phyloP scores from a whole-genome alignment of 768 basidiomycete species.

The Exidia glandulosa region DNA sequence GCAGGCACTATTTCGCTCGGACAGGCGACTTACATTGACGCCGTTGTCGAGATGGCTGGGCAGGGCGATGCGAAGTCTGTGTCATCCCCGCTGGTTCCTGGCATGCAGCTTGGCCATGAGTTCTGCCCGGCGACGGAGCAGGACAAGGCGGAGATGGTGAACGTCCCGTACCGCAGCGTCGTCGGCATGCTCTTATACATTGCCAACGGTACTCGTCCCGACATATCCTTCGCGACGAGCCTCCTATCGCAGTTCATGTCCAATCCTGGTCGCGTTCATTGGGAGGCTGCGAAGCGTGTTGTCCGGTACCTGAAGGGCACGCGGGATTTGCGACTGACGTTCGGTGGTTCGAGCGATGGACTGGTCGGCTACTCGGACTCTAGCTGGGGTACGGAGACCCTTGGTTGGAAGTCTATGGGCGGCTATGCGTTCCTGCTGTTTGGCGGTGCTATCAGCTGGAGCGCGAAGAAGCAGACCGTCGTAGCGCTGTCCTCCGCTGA shows the following conservation, averaged over 20 bases:
- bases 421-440: slow-evolving; percentile 20
- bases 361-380: slow-evolving; percentile 14
- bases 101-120: neutral
- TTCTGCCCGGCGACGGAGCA: neutral
- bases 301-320: slow-evolving; percentile 7
- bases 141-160: neutral
- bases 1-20: slow-evolving; percentile 2
- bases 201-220: slow-evolving; percentile 6
- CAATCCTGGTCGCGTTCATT: slow-evolving; percentile 10
- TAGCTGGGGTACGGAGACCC: slow-evolving; percentile 17
- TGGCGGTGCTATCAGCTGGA: slow-evolving; percentile 15
- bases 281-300: slow-evolving; percentile 8
- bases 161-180: slow-evolving; percentile 12
- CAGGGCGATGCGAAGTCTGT: too few species aligned
- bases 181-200: slow-evolving; percentile 22
- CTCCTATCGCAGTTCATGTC: slow-evolving; percentile 14
- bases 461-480: slow-evolving; percentile 14
- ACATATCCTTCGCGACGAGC: slow-evolving; percentile 7
- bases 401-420: slow-evolving; percentile 20
- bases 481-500: slow-evolving; percentile 16
- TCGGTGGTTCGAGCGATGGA: slow-evolving; percentile 1
- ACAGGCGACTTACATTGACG: slow-evolving; percentile 1
- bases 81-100: neutral
- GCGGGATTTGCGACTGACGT: slow-evolving; percentile 13
- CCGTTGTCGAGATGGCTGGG: too few species aligned